A percentile compares a stretch with the other conserved stretches of the same genome.
These are phyloP conservation scores for Dactylellina drechsleri DNA, from an alignment of 2,329 filamentous ascomycete genomes.

Conservation along the genomic window DNA sequence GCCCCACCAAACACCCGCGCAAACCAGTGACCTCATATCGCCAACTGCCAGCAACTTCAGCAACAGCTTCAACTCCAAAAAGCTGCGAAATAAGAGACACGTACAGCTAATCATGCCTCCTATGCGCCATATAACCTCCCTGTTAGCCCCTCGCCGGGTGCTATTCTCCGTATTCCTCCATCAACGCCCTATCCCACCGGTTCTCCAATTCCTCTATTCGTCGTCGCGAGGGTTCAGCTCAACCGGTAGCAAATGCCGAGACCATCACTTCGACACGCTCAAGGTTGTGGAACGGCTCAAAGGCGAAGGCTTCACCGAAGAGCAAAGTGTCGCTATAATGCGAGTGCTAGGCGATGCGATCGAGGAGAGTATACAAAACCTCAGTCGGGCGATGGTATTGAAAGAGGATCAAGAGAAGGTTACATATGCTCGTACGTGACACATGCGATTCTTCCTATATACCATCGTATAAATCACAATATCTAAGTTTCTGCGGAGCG, in stretches of 20 bases:
- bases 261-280: slow-evolving; percentile 97
- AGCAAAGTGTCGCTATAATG: slow-evolving; percentile 98
- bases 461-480: not conserved
- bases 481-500: too few relatives aligned
- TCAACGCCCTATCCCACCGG: slow-evolving; percentile 6
- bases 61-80: slow-evolving; percentile 1
- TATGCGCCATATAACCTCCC: slow-evolving; percentile 5
- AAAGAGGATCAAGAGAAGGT: slow-evolving; percentile 90
- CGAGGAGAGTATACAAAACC: slow-evolving; percentile 95
- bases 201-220: slow-evolving; percentile 38
- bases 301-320: slow-evolving; percentile 92
- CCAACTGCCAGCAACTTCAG: not conserved
- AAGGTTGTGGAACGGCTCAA: slow-evolving; percentile 94
- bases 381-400: slow-evolving; percentile 96
- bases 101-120: slow-evolving; percentile 16
- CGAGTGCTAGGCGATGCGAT: slow-evolving; percentile 95
- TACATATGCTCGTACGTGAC: slow-evolving; percentile 69
- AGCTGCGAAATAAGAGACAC: not conserved
- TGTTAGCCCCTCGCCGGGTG: slow-evolving; percentile 1
- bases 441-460: not conserved
- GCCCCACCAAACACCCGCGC: not conserved
- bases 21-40: slow-evolving; percentile 25
- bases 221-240: slow-evolving; percentile 70
- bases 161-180: slow-evolving; percentile 27
- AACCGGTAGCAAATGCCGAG: slow-evolving; percentile 71